Base-by-base conservation (phyloP, 768 basidiomycete species). In the Mycena alexandri region DNA sequence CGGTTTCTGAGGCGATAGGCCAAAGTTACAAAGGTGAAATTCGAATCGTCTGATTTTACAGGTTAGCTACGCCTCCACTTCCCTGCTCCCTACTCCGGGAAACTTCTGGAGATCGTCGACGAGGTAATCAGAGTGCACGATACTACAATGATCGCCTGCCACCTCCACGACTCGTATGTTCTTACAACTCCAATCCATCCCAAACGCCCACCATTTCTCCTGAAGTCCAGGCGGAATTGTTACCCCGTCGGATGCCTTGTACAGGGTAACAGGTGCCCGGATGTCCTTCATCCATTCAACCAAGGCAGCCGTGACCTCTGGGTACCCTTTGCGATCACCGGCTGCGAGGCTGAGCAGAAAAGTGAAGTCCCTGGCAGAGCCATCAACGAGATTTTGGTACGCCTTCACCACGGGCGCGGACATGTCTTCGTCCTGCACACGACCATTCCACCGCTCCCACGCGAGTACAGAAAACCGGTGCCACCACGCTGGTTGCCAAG, bases 371-470 rank as follows among this genome's bases (percentile, higher is more conserved):
- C 33, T 10, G 19, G 11, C 6, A 0, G n/a, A 11, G 44, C 57
- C 57, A 0, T 12, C 57, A 17, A 58, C 21, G 2, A 58, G 5
- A 22, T 58, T 58, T 7, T 58, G 43, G 44, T 58, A 58, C 16
- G 34, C 34, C 6, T 1, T 11, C 44, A 17, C 29, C 57, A 58
- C 47, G 44, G 34, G 57, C 44, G 47, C 57, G 9, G 57, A 11
- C 57, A 58, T 58, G 6, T 58, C 44, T 9, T 29, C 44, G 7
- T 6, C 4, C 19, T 25, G 29, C 44, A 58, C 1, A 12, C 57
- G 57, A 11, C 57, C 57, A n/a, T 46, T 58, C 57, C 57, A 58
- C 44, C 57, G 57, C 44, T 58, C 57, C 57, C 57, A 58, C 2
- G 34, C 33, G 11, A 9, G 3, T 5, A 1, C 44, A 21, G 57